These are phyloP conservation scores for Kodamaea fukazawae DNA, from an alignment of 805 yeast genomes.

Conservation along the genomic window DNA sequence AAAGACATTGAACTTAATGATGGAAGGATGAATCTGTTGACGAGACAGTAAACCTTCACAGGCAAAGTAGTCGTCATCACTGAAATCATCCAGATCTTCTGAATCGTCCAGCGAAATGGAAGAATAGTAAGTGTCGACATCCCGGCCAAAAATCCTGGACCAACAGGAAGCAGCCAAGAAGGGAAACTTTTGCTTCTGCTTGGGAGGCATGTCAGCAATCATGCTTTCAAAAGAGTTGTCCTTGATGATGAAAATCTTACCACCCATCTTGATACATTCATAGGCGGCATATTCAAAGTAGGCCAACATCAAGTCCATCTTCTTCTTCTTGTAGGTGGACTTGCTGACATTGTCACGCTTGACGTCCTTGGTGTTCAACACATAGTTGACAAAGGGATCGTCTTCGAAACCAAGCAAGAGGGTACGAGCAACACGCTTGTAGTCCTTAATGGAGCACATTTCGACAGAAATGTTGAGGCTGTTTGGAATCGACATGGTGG, in stretches of 20 bases:
- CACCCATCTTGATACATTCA: slow-evolving; percentile 49
- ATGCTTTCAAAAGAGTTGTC: slow-evolving; percentile 41
- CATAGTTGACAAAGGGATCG: slow-evolving; percentile 52
- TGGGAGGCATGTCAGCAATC: slow-evolving; percentile 23
- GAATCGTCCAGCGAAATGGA: slow-evolving; percentile 11
- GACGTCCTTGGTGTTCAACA: slow-evolving; percentile 35
- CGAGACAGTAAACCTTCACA: slow-evolving; percentile 19
- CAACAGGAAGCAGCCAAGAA: slow-evolving; percentile 55
- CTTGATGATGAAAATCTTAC: slow-evolving; percentile 51
- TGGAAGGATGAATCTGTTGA: slow-evolving; percentile 28
- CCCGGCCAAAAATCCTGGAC: slow-evolving; percentile 20
- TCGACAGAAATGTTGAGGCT: slow-evolving; percentile 14
- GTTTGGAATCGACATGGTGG: slow-evolving; percentile 13
- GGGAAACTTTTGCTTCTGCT: slow-evolving; percentile 35
- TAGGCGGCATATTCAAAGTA: slow-evolving; percentile 53
- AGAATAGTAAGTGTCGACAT: slow-evolving; percentile 13
- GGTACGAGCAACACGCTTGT: slow-evolving; percentile 54
- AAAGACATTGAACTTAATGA: slow-evolving; percentile 35
- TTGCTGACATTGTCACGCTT: slow-evolving; percentile 29
- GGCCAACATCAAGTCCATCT: slow-evolving; percentile 44
- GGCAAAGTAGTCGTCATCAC: slow-evolving; percentile 22
- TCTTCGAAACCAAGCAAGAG: slow-evolving; percentile 51
- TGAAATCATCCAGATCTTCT: slow-evolving; percentile 18
- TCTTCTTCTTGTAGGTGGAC: slow-evolving; percentile 28
- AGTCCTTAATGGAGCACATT: slow-evolving; percentile 39